phyloP scores from a whole-genome alignment of 371 early-diverging fungal species.

The Mucor racemosus region DNA sequence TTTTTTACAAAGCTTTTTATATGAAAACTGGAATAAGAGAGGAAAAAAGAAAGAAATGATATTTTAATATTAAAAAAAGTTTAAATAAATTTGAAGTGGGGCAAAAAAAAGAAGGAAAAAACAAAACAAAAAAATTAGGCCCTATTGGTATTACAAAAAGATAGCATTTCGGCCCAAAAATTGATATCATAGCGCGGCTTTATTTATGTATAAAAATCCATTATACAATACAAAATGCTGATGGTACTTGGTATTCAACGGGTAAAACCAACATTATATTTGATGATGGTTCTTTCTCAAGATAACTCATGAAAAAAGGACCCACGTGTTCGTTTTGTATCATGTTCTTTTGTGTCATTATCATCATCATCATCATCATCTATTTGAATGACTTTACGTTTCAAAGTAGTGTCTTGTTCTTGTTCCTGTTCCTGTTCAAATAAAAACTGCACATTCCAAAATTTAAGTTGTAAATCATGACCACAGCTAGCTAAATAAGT shows the following conservation, averaged over 20 bases:
- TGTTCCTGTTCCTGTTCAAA: constrained; percentile 24
- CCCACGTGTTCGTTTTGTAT: constrained; percentile 10
- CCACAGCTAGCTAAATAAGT: constrained; percentile 76
- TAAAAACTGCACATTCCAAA: constrained; percentile 79
- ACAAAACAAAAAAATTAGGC: neutral
- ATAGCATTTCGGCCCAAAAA: constrained; percentile 7
- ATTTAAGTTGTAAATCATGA: constrained; percentile 81
- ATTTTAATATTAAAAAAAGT: constrained; percentile 1
- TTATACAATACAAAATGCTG: no score
- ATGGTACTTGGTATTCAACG: neutral
- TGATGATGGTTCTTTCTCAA: neutral
- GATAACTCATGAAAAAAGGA: constrained; percentile 10
- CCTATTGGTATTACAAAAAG: neutral
- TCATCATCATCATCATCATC: constrained; percentile 5
- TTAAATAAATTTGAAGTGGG: constrained; percentile 7
- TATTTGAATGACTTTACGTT: neutral
- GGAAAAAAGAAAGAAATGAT: neutral
- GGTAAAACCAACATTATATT: no score
- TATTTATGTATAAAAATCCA: no score
- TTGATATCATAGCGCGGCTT: no score
- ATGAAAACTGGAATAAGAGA: constrained; percentile 6
- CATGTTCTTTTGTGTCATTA: neutral
- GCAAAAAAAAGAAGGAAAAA: neutral
- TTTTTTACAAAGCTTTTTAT: neutral
- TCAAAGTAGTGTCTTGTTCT: constrained; percentile 9